Conservation (phyloP, 495 filamentous ascomycete genomes). For the Rostrohypoxylon terebratum region DNA sequence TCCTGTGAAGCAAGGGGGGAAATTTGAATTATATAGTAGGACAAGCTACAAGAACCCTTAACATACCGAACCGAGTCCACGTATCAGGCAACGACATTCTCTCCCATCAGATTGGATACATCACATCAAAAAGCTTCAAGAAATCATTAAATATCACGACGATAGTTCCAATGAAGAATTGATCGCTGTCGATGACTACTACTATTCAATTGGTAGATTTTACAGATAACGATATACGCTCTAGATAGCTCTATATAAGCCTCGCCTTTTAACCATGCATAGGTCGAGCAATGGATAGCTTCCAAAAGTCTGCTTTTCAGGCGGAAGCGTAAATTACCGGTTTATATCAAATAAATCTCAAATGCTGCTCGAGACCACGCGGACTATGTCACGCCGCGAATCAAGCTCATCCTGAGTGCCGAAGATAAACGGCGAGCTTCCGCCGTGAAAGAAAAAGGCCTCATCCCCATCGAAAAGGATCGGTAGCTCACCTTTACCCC, state of each 20-base stretch:
- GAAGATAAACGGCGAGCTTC: background rate
- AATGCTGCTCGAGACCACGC: background rate
- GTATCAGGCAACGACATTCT: background rate
- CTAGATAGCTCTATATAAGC: background rate
- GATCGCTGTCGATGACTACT: background rate
- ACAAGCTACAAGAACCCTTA: background rate
- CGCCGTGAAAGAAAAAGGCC: background rate
- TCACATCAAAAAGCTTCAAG: background rate
- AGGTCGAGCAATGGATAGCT: background rate
- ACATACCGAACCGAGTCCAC: background rate
- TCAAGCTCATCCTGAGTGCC: background rate
- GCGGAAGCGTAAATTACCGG: background rate
- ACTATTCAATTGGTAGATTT: background rate
- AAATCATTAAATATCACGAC: background rate
- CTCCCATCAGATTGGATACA: background rate
- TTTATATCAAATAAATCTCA: too few species aligned
- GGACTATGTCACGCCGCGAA: constrained; percentile 9
- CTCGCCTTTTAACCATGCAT: background rate
- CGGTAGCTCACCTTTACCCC: background rate
- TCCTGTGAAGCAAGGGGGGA: too few species aligned
- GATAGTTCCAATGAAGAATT: background rate
- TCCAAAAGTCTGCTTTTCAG: background rate
- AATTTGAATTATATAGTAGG: background rate
- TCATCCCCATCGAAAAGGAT: background rate
- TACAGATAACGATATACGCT: background rate